Conservation (phyloP, 441 rosid genomes). For the Erysimum cheiri region DNA sequence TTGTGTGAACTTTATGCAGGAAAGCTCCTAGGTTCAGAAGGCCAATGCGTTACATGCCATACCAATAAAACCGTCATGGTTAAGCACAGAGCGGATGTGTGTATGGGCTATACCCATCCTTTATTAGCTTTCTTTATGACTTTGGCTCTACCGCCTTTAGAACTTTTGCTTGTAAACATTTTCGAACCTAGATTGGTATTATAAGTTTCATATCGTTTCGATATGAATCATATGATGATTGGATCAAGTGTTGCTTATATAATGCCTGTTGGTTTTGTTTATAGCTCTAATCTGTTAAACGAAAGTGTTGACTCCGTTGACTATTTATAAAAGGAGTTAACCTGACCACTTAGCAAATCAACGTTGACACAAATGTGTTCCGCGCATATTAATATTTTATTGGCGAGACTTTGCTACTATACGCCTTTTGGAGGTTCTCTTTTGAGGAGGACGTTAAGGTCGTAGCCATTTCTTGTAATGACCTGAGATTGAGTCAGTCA, state of each 20-base stretch:
- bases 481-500: conserved; percentile 13
- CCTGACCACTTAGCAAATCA: not conserved
- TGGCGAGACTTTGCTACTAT: not conserved
- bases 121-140: conserved; percentile 32
- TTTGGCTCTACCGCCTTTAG: conserved; percentile 17
- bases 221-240: conserved; percentile 23
- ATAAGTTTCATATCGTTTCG: conserved; percentile 31
- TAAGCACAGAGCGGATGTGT: conserved; percentile 6
- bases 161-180: conserved; percentile 32
- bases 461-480: conserved; percentile 26
- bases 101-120: conserved; percentile 23
- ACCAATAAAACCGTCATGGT: conserved; percentile 51
- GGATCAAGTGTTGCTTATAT: conserved; percentile 12
- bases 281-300: not conserved
- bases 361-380: not conserved
- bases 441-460: not conserved
- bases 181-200: conserved; percentile 26
- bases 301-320: not conserved
- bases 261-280: not conserved
- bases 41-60: conserved; percentile 90
- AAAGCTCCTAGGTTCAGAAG: conserved; percentile 90
- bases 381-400: conserved; percentile 16
- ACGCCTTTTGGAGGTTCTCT: not conserved
- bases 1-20: conserved; percentile 51
- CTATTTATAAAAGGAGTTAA: too few relatives aligned